phyloP scores from a whole-genome alignment of 2,329 filamentous ascomycete genomes.

The Neonectria ditissima region DNA sequence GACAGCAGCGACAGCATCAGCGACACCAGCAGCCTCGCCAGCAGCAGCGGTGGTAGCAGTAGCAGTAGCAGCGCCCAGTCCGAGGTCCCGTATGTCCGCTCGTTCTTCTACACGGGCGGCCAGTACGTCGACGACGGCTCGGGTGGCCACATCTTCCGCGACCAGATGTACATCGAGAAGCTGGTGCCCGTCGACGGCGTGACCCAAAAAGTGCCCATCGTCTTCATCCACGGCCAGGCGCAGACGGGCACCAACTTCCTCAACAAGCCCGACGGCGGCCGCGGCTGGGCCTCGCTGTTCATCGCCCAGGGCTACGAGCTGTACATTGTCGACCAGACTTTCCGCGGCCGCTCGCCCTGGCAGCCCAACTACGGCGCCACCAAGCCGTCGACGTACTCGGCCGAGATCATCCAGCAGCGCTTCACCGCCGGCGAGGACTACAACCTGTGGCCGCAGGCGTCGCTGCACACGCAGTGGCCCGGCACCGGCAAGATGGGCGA shows the following conservation, averaged over 20 bases:
- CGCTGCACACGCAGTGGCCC: slow-evolving; percentile 41
- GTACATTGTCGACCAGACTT: slow-evolving; percentile 40
- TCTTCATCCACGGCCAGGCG: slow-evolving; percentile 40
- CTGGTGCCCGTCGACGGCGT: slow-evolving; percentile 26
- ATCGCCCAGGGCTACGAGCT: slow-evolving; percentile 40
- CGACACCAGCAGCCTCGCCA: no score
- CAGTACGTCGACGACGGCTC: slow-evolving; percentile 37
- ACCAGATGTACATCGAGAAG: slow-evolving; percentile 44
- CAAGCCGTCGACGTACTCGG: slow-evolving; percentile 31
- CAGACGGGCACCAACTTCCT: slow-evolving; percentile 42
- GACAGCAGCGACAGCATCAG: no score
- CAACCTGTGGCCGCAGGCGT: slow-evolving; percentile 39
- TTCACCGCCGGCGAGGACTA: slow-evolving; percentile 36
- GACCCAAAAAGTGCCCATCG: slow-evolving; percentile 32
- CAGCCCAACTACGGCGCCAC: slow-evolving; percentile 18
- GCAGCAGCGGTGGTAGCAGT: no score
- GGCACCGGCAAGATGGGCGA: slow-evolving; percentile 34
- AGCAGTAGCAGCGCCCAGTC: no score
- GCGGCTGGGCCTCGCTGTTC: slow-evolving; percentile 39
- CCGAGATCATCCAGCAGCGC: slow-evolving; percentile 35
- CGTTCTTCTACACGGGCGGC: slow-evolving; percentile 37
- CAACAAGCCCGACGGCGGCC: slow-evolving; percentile 40
- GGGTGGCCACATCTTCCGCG: slow-evolving; percentile 36
- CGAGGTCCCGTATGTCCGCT: slow-evolving; percentile 34
- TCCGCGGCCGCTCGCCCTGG: slow-evolving; percentile 40